Evolutionary conservation across 2,329 filamentous ascomycete species (phyloP).

Genomic region (Fusarium pseudocircinatum): DNA sequence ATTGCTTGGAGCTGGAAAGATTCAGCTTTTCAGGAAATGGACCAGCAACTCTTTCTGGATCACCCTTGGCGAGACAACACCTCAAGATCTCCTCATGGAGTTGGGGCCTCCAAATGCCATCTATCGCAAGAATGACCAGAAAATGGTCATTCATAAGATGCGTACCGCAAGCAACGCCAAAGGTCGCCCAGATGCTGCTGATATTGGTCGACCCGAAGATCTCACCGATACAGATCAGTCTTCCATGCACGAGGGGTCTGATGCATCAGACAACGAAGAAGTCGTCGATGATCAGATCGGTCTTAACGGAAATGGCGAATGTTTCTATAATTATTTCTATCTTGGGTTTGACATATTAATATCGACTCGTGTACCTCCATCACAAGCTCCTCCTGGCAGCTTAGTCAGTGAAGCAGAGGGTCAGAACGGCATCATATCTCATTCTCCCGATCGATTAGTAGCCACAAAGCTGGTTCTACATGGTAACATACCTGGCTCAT

Average conservation of each 20-base stretch:
- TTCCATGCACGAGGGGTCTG: conserved; percentile 75
- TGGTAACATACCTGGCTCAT: conserved; percentile 93
- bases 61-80: conserved; percentile 83
- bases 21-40: conserved; percentile 81
- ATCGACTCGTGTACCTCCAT: conserved; percentile 76
- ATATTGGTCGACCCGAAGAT: conserved; percentile 62
- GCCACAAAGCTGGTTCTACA: conserved; percentile 94
- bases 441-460: conserved; percentile 73
- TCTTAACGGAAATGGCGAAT: conserved; percentile 72
- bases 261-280: conserved; percentile 70
- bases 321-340: conserved; percentile 97
- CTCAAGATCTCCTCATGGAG: conserved; percentile 90
- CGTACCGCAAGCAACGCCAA: conserved; percentile 63
- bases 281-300: conserved; percentile 65
- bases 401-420: conserved; percentile 34
- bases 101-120: conserved; percentile 94
- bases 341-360: conserved; percentile 93
- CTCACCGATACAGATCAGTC: conserved; percentile 79
- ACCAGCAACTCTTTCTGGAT: conserved; percentile 75
- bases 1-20: conserved; percentile 78
- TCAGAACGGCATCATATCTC: conserved; percentile 51
- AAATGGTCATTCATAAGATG: conserved; percentile 84
- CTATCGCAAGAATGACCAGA: conserved; percentile 89
- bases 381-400: conserved; percentile 64
- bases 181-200: conserved; percentile 55